Percentiles rank a stretch among this genome's conserved stretches.
phyloP scores from a whole-genome alignment of 108 stramenopile genomes.

The Pseudonitzschia multistriata region DNA sequence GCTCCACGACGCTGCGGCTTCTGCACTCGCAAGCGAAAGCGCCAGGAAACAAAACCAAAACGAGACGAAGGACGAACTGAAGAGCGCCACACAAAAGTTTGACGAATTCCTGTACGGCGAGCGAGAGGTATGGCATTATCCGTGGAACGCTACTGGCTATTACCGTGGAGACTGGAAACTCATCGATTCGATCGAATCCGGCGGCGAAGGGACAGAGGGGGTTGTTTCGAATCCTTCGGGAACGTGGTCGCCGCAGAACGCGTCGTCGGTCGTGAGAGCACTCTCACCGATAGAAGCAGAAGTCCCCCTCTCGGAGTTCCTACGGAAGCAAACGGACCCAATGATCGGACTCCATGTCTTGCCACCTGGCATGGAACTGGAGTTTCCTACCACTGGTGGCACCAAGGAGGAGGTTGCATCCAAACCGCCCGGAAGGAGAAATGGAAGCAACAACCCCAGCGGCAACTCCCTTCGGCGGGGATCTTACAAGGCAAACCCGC shows the following conservation, averaged over 20 bases:
- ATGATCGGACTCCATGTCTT: constrained; percentile 50
- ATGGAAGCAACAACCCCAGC: not conserved
- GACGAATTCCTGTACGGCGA: not conserved
- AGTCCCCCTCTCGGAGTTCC: constrained; percentile 25
- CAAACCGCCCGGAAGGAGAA: not conserved
- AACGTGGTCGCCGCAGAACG: too few relatives aligned
- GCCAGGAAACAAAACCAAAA: constrained; percentile 9
- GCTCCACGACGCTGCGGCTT: not conserved
- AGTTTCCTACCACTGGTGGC: constrained; percentile 3
- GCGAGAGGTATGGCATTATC: constrained; percentile 60
- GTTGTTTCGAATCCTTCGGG: too few relatives aligned
- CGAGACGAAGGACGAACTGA: not conserved
- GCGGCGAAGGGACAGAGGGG: not conserved
- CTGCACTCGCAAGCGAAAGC: not conserved
- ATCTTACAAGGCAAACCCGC: not conserved
- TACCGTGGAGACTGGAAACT: constrained; percentile 77
- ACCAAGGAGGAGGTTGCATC: too few relatives aligned
- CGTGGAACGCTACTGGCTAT: constrained; percentile 83
- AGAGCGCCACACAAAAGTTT: constrained; percentile 12
- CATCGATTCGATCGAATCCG: constrained; percentile 6
- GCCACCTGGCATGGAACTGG: constrained; percentile 40
- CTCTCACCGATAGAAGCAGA: constrained; percentile 24
- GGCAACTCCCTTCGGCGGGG: not conserved
- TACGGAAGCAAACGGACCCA: constrained; percentile 24
- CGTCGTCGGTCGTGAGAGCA: not conserved